A percentile compares a stretch with the other conserved stretches of the same genome.
These are phyloP conservation scores for Colletotrichum chrysophilum DNA, from an alignment of 2,329 filamentous ascomycete genomes.

Conservation along the genomic window DNA sequence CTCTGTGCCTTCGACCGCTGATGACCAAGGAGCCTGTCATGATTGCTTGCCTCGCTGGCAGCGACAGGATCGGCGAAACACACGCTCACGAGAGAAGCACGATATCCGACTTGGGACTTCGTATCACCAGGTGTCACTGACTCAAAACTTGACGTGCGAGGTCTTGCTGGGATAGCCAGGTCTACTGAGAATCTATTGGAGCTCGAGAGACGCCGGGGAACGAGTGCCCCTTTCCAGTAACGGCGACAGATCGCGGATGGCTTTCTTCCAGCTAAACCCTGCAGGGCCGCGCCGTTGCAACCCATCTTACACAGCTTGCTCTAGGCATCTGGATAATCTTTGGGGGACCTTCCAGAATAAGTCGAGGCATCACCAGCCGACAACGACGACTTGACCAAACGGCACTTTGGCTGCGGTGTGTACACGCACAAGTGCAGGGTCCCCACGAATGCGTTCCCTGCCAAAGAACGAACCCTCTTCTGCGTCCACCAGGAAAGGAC, in stretches of 20 bases:
- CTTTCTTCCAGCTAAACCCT: background rate
- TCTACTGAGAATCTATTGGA: background rate
- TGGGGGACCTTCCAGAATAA: background rate
- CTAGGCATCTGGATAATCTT: background rate
- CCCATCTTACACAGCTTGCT: background rate
- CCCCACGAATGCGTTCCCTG: background rate
- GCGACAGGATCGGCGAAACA: background rate
- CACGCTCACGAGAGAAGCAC: background rate
- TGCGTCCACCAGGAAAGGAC: background rate
- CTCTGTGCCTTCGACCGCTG: background rate
- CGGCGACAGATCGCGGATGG: background rate
- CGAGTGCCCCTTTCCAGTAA: background rate
- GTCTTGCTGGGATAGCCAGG: background rate
- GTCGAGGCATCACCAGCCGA: background rate
- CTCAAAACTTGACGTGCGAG: background rate
- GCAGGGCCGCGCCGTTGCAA: background rate
- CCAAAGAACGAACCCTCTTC: background rate
- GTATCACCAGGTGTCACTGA: background rate
- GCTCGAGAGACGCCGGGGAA: background rate
- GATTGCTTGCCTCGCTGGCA: background rate
- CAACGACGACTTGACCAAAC: background rate
- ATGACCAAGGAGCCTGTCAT: background rate
- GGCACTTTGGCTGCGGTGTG: background rate
- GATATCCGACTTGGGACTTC: background rate
- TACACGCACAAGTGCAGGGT: background rate